Conservation (phyloP, 352 stramenopile species). For the Vaucheria bursata region DNA sequence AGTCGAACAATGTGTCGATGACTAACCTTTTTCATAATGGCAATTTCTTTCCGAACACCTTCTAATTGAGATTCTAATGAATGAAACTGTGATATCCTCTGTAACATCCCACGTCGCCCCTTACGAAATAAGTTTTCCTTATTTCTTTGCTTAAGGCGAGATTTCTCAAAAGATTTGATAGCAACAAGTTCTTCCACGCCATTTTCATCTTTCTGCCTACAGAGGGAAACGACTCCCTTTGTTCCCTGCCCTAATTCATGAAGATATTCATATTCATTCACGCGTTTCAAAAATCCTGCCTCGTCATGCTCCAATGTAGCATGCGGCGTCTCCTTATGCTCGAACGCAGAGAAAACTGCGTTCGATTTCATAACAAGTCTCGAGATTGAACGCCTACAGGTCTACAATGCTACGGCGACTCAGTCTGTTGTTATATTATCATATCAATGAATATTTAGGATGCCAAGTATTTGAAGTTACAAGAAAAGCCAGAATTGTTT, state of each 20-base stretch:
- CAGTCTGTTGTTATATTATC: too few species aligned
- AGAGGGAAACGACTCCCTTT: conserved; percentile 56
- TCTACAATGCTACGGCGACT: too few species aligned
- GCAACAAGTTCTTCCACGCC: conserved; percentile 36
- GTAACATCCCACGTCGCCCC: neutral
- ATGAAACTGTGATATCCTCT: conserved; percentile 18
- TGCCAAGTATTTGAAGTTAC: too few species aligned
- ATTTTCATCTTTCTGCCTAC: conserved; percentile 21
- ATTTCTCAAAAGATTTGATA: conserved; percentile 43
- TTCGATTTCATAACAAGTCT: neutral
- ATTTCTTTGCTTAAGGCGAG: conserved; percentile 25
- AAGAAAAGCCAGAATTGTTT: too few species aligned
- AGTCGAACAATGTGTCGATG: conserved; percentile 86
- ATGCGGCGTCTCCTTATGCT: too few species aligned
- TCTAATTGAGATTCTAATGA: conserved; percentile 45
- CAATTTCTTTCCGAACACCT: conserved; percentile 83
- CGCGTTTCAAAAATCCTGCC: conserved; percentile 29
- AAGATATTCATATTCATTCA: conserved; percentile 53
- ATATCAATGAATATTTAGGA: too few species aligned
- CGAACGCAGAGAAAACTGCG: neutral
- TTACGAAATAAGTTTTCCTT: conserved; percentile 19
- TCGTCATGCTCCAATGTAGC: too few species aligned
- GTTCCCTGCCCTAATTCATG: conserved; percentile 45
- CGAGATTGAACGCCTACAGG: too few species aligned
- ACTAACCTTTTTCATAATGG: conserved; percentile 90